These are phyloP conservation scores for Entomortierella beljakovae DNA, from an alignment of 192 early-diverging fungal genomes.

Conservation along the genomic window DNA sequence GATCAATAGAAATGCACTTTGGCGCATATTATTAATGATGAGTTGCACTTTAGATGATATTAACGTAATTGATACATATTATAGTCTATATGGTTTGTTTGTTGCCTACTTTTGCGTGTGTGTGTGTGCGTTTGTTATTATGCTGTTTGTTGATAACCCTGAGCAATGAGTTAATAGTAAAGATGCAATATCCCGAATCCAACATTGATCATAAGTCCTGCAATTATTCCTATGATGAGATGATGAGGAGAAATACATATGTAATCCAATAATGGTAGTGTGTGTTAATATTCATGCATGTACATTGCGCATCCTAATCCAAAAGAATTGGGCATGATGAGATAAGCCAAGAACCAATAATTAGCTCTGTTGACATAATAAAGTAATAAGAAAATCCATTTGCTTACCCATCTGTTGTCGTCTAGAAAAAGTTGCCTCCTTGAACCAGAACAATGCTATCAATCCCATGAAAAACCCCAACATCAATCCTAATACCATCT, in stretches of 20 bases:
- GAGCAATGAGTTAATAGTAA: constrained; percentile 61
- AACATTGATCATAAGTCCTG: constrained; percentile 64
- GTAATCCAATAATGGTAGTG: too few species aligned
- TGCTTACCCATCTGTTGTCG: constrained; percentile 64
- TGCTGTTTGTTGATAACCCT: too few species aligned
- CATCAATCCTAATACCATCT: constrained; percentile 67
- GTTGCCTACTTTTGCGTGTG: background rate
- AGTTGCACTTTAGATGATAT: too few species aligned
- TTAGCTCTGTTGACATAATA: too few species aligned
- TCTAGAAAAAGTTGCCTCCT: constrained; percentile 62
- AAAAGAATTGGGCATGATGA: too few species aligned
- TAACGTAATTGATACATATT: too few species aligned
- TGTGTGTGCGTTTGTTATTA: too few species aligned
- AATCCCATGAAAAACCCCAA: constrained; percentile 68
- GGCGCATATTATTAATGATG: background rate
- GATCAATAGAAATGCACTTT: background rate
- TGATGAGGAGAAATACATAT: too few species aligned
- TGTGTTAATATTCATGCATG: too few species aligned
- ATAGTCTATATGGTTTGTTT: background rate
- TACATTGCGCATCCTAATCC: too few species aligned
- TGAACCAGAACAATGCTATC: constrained; percentile 65
- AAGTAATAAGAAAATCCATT: background rate
- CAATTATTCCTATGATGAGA: constrained; percentile 54
- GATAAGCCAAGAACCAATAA: too few species aligned
- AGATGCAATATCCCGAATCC: constrained; percentile 64